A percentile compares a stretch with the other conserved stretches of the same genome.
phyloP scores from a whole-genome alignment of 2,329 filamentous ascomycete genomes.

The Pestalotiopsis sp. region DNA sequence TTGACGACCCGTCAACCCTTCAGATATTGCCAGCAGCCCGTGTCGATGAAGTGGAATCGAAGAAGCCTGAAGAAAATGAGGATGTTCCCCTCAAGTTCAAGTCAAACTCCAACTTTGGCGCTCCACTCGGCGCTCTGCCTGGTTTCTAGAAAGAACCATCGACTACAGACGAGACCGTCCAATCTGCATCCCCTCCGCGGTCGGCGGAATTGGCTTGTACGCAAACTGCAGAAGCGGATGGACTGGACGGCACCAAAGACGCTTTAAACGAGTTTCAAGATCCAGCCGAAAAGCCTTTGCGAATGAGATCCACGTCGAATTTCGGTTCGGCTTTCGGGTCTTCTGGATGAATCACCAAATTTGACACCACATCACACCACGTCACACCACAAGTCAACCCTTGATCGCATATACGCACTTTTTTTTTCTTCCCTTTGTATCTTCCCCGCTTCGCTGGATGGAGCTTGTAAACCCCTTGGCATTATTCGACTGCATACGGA shows the following conservation, averaged over 20 bases:
- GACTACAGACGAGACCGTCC: background rate
- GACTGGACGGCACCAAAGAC: background rate
- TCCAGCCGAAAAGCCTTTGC: constrained; percentile 9
- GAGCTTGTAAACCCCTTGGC: background rate
- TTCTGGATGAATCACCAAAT: background rate
- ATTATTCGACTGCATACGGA: background rate
- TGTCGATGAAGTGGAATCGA: background rate
- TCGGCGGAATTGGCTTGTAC: background rate
- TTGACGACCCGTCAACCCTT: background rate
- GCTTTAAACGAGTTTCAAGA: background rate
- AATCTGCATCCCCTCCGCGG: background rate
- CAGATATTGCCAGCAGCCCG: background rate
- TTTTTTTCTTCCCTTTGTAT: constrained; percentile 9
- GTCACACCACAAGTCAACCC: background rate
- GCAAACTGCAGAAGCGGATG: background rate
- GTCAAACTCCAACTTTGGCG: constrained; percentile 14
- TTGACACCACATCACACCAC: background rate
- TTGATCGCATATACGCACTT: background rate
- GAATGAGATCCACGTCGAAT: constrained; percentile 10
- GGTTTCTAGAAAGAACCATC: constrained; percentile 1
- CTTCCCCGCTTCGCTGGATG: background rate
- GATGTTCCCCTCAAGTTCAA: constrained; percentile 15
- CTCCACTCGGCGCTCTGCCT: constrained; percentile 8
- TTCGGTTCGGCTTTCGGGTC: constrained; percentile 12
- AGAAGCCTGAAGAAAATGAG: background rate